Conservation (phyloP, 176 grass and related monocot genomes). For the Poa annua region DNA sequence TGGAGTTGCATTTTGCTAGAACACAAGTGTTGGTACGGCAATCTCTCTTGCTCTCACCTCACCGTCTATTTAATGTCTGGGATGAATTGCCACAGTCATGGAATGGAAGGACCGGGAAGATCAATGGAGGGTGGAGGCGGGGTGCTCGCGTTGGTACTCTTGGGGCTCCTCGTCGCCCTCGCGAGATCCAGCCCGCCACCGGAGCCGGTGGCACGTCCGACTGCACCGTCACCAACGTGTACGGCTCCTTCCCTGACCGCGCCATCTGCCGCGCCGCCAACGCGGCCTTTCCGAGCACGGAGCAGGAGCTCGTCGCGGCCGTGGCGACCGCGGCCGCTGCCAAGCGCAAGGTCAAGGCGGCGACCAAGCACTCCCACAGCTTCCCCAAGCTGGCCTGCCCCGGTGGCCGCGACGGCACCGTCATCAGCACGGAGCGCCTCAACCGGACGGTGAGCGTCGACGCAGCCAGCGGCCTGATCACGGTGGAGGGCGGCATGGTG, state of each 20-base stretch:
- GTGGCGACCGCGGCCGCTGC: conserved; percentile 43
- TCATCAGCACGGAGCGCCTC: conserved; percentile 46
- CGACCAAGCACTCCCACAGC: conserved; percentile 54
- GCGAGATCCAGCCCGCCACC: conserved; percentile 44
- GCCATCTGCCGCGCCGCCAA: conserved; percentile 44
- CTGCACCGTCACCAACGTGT: conserved; percentile 60
- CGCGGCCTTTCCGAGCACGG: conserved; percentile 49
- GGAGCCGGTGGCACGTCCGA: conserved; percentile 29
- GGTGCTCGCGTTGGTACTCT: not conserved
- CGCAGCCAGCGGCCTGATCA: not conserved
- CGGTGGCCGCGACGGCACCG: conserved; percentile 43
- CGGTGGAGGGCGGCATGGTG: conserved; percentile 43
- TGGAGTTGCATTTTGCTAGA: too few relatives aligned
- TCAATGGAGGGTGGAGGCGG: not conserved
- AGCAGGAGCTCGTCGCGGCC: conserved; percentile 54
- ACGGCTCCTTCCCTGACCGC: conserved; percentile 60
- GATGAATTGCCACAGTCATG: too few relatives aligned
- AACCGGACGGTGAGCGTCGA: conserved; percentile 35
- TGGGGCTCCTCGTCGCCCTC: conserved; percentile 7
- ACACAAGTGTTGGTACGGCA: too few relatives aligned
- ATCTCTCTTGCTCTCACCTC: too few relatives aligned
- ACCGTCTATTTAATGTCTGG: too few relatives aligned
- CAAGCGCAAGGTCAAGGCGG: conserved; percentile 50
- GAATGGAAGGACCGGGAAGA: not conserved
- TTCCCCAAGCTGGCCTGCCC: conserved; percentile 66